These are phyloP conservation scores for Fraxinus albicans DNA, from an alignment of 305 asterid genomes.

Conservation along the genomic window DNA sequence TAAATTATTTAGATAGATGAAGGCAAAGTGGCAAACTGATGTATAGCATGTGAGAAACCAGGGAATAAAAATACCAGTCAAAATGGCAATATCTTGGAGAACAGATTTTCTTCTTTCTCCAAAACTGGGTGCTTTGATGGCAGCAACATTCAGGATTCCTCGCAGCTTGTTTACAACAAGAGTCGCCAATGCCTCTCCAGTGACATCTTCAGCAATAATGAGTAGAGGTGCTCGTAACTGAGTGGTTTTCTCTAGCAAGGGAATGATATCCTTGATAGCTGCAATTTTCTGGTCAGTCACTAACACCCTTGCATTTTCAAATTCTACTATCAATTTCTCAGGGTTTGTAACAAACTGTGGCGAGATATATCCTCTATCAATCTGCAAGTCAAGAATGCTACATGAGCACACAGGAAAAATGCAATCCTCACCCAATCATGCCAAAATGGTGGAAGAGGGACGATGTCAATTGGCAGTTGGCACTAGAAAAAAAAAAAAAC, in stretches of 20 bases:
- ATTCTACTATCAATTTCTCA: constrained; percentile 83
- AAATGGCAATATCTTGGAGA: constrained; percentile 85
- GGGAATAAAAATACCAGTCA: constrained; percentile 49
- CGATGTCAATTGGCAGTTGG: too few species aligned
- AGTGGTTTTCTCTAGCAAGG: constrained; percentile 83
- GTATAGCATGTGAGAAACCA: too few species aligned
- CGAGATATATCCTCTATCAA: constrained; percentile 91
- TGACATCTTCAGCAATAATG: constrained; percentile 74
- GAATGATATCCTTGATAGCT: constrained; percentile 87
- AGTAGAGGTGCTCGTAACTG: constrained; percentile 83
- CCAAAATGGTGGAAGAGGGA: not conserved
- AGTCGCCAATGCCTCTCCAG: constrained; percentile 87
- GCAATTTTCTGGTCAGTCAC: constrained; percentile 83
- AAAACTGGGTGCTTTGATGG: constrained; percentile 87
- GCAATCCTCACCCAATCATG: not conserved
- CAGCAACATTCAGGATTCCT: constrained; percentile 71
- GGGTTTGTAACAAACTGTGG: constrained; percentile 93
- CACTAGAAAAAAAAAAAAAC: not conserved
- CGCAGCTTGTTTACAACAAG: constrained; percentile 86
- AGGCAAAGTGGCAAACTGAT: too few species aligned
- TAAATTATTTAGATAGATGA: too few species aligned
- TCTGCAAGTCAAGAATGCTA: constrained; percentile 36
- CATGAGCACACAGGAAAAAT: too few species aligned
- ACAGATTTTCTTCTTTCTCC: constrained; percentile 88
- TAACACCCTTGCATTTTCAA: constrained; percentile 82